Conservation (phyloP, 176 grass and related monocot genomes). For the Chloris gayana region DNA sequence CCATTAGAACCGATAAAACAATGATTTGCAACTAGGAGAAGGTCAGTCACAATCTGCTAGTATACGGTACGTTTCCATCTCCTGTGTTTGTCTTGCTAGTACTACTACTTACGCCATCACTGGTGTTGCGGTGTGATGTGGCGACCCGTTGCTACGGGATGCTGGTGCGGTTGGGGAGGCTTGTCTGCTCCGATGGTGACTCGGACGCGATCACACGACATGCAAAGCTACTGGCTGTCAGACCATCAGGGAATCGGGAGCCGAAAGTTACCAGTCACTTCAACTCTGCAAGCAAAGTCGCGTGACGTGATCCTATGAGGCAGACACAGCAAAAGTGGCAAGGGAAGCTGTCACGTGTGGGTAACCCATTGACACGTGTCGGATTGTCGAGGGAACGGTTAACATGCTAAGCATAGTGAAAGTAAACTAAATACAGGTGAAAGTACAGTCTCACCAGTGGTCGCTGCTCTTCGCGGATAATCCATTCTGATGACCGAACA, state of each 20-base stretch:
- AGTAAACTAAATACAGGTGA: background rate
- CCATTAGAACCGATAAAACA: slow-evolving; percentile 22
- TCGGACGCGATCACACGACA: slow-evolving; percentile 20
- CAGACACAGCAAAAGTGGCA: background rate
- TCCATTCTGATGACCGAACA: background rate
- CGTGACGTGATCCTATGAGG: slow-evolving; percentile 3
- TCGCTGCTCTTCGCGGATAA: background rate
- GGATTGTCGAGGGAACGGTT: background rate
- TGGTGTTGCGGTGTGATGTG: slow-evolving; percentile 42
- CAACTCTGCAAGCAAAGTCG: slow-evolving; percentile 1
- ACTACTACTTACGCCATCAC: background rate
- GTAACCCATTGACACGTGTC: slow-evolving; percentile 13
- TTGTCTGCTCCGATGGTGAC: slow-evolving; percentile 10
- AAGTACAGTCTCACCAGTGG: background rate
- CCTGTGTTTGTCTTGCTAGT: background rate
- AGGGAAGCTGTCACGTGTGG: background rate
- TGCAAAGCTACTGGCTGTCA: background rate
- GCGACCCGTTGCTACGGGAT: slow-evolving; percentile 2
- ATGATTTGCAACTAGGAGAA: background rate
- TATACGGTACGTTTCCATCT: slow-evolving; percentile 16
- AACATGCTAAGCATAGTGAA: background rate
- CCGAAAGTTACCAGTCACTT: slow-evolving; percentile 39
- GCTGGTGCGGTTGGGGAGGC: slow-evolving; percentile 47
- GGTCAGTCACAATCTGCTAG: background rate
- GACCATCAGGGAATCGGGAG: background rate